Percentiles rank a stretch among this genome's conserved stretches.
Evolutionary conservation across 352 stramenopile genomes (phyloP).

Genomic region (Pythium folliculosum): DNA sequence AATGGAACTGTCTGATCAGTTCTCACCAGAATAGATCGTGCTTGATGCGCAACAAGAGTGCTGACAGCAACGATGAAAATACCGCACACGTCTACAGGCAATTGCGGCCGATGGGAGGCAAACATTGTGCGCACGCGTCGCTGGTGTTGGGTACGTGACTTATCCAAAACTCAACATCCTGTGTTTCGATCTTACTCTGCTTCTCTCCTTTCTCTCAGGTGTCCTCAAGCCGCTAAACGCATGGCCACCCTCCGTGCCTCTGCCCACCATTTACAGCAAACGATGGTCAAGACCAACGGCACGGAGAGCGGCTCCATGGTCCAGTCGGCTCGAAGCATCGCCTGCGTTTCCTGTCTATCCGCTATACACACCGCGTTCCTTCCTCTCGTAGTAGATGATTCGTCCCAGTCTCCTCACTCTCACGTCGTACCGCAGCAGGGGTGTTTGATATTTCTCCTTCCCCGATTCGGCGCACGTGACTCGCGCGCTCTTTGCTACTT

Average conservation of each 20-base stretch:
- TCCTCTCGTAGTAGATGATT: not conserved
- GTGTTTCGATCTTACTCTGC: constrained; percentile 7
- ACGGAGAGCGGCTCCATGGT: not conserved
- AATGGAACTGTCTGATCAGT: not conserved
- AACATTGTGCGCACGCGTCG: not conserved
- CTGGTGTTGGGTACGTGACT: constrained; percentile 16
- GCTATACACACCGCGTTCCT: constrained; percentile 8
- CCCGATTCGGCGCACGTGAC: not conserved
- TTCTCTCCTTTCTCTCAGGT: not conserved
- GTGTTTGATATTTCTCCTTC: not conserved
- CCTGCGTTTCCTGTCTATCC: constrained; percentile 22
- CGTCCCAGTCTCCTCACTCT: not conserved
- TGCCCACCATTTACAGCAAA: constrained; percentile 18
- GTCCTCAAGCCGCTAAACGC: not conserved
- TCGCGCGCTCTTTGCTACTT: constrained; percentile 16
- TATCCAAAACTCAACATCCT: constrained; percentile 15
- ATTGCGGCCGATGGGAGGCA: no score
- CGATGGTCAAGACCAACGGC: not conserved
- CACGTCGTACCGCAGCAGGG: not conserved
- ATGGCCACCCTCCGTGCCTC: constrained; percentile 9
- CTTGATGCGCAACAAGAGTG: no score
- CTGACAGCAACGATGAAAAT: no score
- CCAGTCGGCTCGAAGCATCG: constrained; percentile 1
- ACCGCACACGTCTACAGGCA: no score
- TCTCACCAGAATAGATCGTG: constrained; percentile 3